Evolutionary conservation across 2,329 filamentous ascomycete genomes (phyloP), one percentile per base, ranked within the genome.

Genomic region (Fonsecaea nubica): DNA sequence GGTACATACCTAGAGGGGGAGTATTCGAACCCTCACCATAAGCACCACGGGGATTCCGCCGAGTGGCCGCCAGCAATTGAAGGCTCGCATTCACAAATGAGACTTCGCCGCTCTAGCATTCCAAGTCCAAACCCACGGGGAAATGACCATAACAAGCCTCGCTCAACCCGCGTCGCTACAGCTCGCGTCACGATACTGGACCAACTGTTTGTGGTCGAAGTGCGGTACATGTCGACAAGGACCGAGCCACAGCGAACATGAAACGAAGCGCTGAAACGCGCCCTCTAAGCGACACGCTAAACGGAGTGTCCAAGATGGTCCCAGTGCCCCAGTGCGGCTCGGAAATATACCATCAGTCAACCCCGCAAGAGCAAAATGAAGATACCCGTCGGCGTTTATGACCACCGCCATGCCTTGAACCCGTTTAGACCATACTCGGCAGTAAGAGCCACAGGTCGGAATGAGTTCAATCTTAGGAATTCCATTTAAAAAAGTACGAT

Each of bases 211-310:
- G 50, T 60, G 12, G 21, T 25, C 18, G n/a, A 25, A 50, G 45
- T 25, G 9, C 45, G 18, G 18, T 10, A 38, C n/a, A 40, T 35
- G 25, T 61, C 35, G 12, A 53, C 18, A 61, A 56, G 58, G 65
- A 54, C 58, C 52, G 62, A 68, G 54, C 53, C 50, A 52, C 50
- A 62, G 45, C 32, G 30, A 21, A 35, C 53, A 54, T 57, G 53
- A 68, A 68, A 60, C 54, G 33, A 25, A 40, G 25, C 53, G 10
- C 60, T 68, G 66, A 68, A 66, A 68, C 66, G 38, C 63, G 60
- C 52, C 21, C 38, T 62, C 48, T 36, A 61, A 67, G 66, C 66
- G 63, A 68, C 66, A 61, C 40, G n/a, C 59, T 55, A 65, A 40
- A 36, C 50, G 32, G 12, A 59, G 56, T 53, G 48, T 61, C 38